Conservation (phyloP, 441 rosid genomes). For the Melastoma candidum region DNA sequence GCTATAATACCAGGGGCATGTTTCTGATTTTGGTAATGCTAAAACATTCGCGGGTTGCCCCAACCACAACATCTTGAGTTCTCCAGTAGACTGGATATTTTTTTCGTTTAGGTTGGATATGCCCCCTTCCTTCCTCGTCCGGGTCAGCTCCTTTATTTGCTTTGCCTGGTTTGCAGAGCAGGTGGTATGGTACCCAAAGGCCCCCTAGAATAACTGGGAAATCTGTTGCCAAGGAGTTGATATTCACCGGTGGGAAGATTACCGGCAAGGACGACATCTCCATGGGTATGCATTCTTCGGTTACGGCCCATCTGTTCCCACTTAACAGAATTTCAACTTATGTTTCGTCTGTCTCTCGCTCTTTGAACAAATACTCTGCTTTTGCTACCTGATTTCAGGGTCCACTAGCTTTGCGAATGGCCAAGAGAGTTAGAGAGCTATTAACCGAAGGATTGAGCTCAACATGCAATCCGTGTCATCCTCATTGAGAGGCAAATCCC, state of each 20-base stretch:
- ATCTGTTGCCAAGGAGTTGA: constrained; percentile 71
- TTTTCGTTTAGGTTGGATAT: not conserved
- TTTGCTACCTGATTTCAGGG: too few relatives aligned
- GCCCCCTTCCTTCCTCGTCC: not conserved
- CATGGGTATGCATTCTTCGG: constrained; percentile 31
- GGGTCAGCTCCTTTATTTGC: constrained; percentile 6
- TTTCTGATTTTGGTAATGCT: not conserved
- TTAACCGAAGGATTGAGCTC: not conserved
- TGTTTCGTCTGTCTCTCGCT: constrained; percentile 1
- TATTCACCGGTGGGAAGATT: constrained; percentile 70
- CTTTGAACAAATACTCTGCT: too few relatives aligned
- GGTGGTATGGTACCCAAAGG: constrained; percentile 67
- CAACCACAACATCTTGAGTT: too few relatives aligned
- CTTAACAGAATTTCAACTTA: not conserved
- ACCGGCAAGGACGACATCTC: constrained; percentile 58
- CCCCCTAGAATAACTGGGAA: constrained; percentile 82
- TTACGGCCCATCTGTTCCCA: not conserved
- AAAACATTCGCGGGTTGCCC: too few relatives aligned
- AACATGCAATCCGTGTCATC: not conserved
- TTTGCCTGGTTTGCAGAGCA: constrained; percentile 32
- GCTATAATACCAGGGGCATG: constrained; percentile 86
- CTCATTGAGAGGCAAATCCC: constrained; percentile 16
- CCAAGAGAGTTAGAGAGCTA: not conserved
- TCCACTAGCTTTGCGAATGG: too few relatives aligned
- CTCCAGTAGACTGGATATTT: too few relatives aligned